These are phyloP conservation scores for Dothideomycetidae sp. DNA, from an alignment of 2,329 filamentous ascomycete species.

Conservation along the genomic window DNA sequence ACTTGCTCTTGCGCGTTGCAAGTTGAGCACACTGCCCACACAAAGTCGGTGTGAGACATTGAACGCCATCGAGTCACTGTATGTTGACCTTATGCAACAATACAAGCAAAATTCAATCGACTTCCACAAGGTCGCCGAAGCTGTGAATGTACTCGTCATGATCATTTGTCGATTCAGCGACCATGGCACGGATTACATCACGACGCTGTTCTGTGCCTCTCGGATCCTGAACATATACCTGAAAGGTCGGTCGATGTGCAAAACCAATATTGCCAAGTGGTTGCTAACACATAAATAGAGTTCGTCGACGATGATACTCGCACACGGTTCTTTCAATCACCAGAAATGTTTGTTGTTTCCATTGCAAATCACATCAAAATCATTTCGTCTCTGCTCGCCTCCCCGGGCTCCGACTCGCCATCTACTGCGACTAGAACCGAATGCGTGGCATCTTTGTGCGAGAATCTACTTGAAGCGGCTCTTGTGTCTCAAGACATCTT, in stretches of 20 bases:
- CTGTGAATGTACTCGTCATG: not conserved
- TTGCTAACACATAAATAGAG: too few relatives aligned
- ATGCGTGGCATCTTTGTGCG: not conserved
- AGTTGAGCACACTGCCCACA: not conserved
- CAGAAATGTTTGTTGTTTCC: not conserved
- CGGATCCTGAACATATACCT: not conserved
- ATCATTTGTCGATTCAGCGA: too few relatives aligned
- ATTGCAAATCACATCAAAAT: not conserved
- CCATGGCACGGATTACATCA: too few relatives aligned
- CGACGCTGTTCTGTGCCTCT: too few relatives aligned
- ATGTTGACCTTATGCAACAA: not conserved
- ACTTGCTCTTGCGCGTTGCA: too few relatives aligned
- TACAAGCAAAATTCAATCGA: not conserved
- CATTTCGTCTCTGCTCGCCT: not conserved
- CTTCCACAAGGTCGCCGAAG: not conserved
- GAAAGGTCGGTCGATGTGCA: too few relatives aligned
- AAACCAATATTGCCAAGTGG: too few relatives aligned
- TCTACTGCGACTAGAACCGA: not conserved
- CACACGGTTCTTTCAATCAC: not conserved
- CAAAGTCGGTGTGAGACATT: not conserved
- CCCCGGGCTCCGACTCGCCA: not conserved
- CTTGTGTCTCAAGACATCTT: not conserved
- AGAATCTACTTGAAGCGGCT: not conserved
- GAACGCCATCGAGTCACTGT: not conserved
- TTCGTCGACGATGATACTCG: not conserved